These are phyloP conservation scores for Hymenoscyphus fructigenus DNA, from an alignment of 2,329 filamentous ascomycete species.

Conservation along the genomic window DNA sequence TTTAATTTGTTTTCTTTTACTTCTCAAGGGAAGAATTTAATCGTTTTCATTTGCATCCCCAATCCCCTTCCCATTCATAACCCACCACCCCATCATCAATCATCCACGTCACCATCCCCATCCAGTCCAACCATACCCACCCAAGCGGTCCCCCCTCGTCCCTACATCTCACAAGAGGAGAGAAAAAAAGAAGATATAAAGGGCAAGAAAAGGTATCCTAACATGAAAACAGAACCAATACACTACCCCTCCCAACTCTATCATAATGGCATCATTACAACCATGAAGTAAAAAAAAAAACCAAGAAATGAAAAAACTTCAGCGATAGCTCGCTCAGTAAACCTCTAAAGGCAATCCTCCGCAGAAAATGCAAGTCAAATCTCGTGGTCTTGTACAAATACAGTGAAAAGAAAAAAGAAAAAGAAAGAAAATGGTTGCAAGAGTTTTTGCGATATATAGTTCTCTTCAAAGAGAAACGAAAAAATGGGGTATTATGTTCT, in stretches of 20 bases:
- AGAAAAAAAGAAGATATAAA: not conserved
- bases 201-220: not conserved
- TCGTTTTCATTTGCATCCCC: too few species aligned
- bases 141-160: not conserved
- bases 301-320: not conserved
- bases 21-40: not conserved
- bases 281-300: not conserved
- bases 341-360: not conserved
- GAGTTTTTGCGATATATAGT: not conserved
- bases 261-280: conserved; percentile 4
- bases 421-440: not conserved
- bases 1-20: not conserved
- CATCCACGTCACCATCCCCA: not conserved
- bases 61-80: too few species aligned
- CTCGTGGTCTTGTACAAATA: not conserved
- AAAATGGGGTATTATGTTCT: not conserved
- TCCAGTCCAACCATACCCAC: not conserved
- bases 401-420: not conserved
- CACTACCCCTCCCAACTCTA: not conserved
- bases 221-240: not conserved
- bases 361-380: not conserved
- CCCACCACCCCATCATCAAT: not conserved
- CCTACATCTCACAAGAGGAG: not conserved
- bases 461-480: not conserved
- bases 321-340: not conserved